Evolutionary conservation across 768 basidiomycete genomes (phyloP).

Genomic region (Boletus vermiculosoides): DNA sequence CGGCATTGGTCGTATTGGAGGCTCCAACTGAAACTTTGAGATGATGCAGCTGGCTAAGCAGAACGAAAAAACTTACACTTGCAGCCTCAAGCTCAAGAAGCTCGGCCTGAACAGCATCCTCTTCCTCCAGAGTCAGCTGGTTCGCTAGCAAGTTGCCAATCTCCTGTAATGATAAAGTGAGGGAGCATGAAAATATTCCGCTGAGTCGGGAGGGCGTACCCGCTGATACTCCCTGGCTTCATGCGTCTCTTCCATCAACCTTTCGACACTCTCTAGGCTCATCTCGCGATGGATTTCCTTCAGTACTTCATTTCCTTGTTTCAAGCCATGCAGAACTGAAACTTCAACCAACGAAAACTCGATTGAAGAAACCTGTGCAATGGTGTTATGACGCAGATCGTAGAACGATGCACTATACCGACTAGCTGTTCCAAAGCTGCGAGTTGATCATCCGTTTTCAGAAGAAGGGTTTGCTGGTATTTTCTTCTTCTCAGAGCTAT

Average conservation of each 20-base stretch:
- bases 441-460: slow-evolving; percentile 88
- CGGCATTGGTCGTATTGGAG: slow-evolving; percentile 32
- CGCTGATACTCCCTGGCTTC: slow-evolving; percentile 92
- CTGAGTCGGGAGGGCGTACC: slow-evolving; percentile 43
- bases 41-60: not conserved
- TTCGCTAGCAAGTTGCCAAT: slow-evolving; percentile 84
- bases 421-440: slow-evolving; percentile 89
- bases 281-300: slow-evolving; percentile 94
- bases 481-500: slow-evolving; percentile 88
- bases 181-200: not conserved
- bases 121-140: slow-evolving; percentile 82
- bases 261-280: slow-evolving; percentile 91
- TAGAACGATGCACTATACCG: slow-evolving; percentile 25
- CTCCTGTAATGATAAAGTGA: slow-evolving; percentile 58
- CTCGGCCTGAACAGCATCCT: slow-evolving; percentile 90
- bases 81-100: slow-evolving; percentile 65
- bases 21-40: slow-evolving; percentile 29
- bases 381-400: not conserved
- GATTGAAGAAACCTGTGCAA: slow-evolving; percentile 82
- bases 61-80: slow-evolving; percentile 42
- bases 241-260: slow-evolving; percentile 85
- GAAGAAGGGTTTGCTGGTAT: slow-evolving; percentile 86
- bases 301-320: slow-evolving; percentile 91
- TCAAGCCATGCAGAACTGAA: slow-evolving; percentile 87
- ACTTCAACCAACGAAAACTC: slow-evolving; percentile 95